These are phyloP conservation scores for Waltergamsia citrina DNA, from an alignment of 2,329 filamentous ascomycete genomes.

Conservation along the genomic window DNA sequence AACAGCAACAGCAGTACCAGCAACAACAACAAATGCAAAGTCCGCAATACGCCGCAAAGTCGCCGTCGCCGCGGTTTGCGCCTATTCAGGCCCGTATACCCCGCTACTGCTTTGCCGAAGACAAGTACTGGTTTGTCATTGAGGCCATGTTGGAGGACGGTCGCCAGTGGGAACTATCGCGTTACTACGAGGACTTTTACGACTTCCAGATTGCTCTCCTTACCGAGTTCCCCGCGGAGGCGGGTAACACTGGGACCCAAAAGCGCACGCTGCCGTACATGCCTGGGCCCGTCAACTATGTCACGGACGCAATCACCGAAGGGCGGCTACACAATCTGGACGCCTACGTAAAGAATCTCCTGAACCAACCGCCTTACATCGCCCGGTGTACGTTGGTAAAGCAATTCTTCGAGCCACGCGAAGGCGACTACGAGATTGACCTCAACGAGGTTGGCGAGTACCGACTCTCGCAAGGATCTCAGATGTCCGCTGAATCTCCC, in stretches of 20 bases:
- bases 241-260: constrained; percentile 72
- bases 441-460: constrained; percentile 60
- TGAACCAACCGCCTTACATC: constrained; percentile 77
- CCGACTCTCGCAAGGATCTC: constrained; percentile 61
- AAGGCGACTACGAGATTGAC: constrained; percentile 91
- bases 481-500: constrained; percentile 56
- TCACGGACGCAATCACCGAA: constrained; percentile 95
- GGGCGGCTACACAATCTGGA: constrained; percentile 87
- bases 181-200: constrained; percentile 98
- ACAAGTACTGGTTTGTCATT: constrained; percentile 98
- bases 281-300: constrained; percentile 94
- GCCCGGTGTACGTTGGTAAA: constrained; percentile 75
- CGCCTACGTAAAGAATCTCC: constrained; percentile 87
- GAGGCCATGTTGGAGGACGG: constrained; percentile 87
- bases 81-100: constrained; percentile 81
- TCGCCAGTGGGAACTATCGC: constrained; percentile 82
- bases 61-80: constrained; percentile 52
- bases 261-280: constrained; percentile 88
- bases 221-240: constrained; percentile 84
- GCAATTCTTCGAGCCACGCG: constrained; percentile 81
- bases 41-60: constrained; percentile 23
- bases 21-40: constrained; percentile 24
- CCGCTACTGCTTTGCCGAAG: constrained; percentile 89
- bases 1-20: constrained; percentile 19
- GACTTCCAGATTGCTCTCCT: constrained; percentile 95